Evolutionary conservation across 139 green algal species (phyloP).

Genomic region (Chlorella sp.): DNA sequence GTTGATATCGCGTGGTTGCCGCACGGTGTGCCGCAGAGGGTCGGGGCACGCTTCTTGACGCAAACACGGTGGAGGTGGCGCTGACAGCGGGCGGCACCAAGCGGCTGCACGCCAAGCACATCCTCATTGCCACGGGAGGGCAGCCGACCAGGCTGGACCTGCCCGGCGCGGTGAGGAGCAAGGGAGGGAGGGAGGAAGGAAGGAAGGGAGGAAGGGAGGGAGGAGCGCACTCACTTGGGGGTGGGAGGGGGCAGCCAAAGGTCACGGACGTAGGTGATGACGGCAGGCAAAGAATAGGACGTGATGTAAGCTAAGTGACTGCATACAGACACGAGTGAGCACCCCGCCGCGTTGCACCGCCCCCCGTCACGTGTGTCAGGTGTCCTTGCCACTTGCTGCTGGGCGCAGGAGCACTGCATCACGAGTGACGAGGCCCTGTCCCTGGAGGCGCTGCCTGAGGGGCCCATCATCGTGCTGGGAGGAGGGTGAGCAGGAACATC

Average conservation of each 20-base stretch:
- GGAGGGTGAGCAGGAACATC: constrained; percentile 69
- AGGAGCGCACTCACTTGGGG: too few species aligned
- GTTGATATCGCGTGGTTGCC: too few species aligned
- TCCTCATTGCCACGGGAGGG: constrained; percentile 84
- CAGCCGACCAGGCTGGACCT: constrained; percentile 29
- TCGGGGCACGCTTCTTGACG: constrained; percentile 63
- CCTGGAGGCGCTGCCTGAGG: constrained; percentile 61
- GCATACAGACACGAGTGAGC: too few species aligned
- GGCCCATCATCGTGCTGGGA: constrained; percentile 78
- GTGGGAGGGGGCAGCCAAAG: too few species aligned
- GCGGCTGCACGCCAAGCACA: constrained; percentile 60
- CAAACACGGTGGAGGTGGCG: constrained; percentile 73
- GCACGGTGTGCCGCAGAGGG: constrained; percentile 56
- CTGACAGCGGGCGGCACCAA: constrained; percentile 7
- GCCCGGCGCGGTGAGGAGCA: constrained; percentile 14
- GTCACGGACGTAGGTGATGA: too few species aligned
- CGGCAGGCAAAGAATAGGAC: too few species aligned
- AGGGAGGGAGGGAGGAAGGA: too few species aligned
- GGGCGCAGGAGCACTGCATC: constrained; percentile 80
- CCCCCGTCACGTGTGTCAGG: too few species aligned
- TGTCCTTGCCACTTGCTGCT: too few species aligned
- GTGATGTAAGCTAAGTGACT: too few species aligned
- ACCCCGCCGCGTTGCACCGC: too few species aligned
- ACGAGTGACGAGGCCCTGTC: constrained; percentile 87
- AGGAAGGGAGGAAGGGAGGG: too few species aligned